Evolutionary conservation across 2,329 filamentous ascomycete species (phyloP), one percentile per base, ranked within the genome.

Genomic region (Pseudocercospora fuligena): DNA sequence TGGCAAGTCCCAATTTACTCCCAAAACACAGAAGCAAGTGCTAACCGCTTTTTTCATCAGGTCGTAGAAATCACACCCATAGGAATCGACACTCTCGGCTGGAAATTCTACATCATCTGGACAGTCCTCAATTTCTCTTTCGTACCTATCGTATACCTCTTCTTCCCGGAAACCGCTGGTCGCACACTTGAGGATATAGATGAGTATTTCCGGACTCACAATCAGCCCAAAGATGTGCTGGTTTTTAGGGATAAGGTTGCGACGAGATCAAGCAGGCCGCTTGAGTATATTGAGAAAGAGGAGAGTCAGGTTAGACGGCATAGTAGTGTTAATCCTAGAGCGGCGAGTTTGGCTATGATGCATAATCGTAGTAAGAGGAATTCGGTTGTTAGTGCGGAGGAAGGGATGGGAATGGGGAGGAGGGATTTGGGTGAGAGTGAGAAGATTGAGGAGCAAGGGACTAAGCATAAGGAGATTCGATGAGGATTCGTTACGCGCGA

Each of bases 161-260:
- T 76, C 66, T 77, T 73, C 65, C 74, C 77, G 5, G 78, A 79
- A 62, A 80, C 77, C 3, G 72, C 73, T 2, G 72, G 67, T 54
- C 68, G 76, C 29, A 73, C 76, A 2, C 72, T 79, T 53, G 76
- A 77, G 61, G 75, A 77, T 43, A 67, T 77, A 49, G 75, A 78
- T 43, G 60, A 69, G 1, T 76, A 75, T 66, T 75, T 75, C 69
- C 72, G 73, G 8, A 59, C 67, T 8, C 61, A 67, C 14, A 63
- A 65, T 4, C 59, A 59, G 0, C 25, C 70, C 21, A 67, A 70
- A 27, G 70, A 73, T 56, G 63, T 86, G 3, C 76, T 87, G 8
- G 81, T 87, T 9, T 79, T 81, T 70, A 75, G 73, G 2, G 83
- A 87, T 63, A 82, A 83, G 59, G 78, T 85, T 31, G 84, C 83